A percentile compares a stretch with the other conserved stretches of the same genome.
Conservation (phyloP, 345 rosid species). For the Citrus cavaleriei region DNA sequence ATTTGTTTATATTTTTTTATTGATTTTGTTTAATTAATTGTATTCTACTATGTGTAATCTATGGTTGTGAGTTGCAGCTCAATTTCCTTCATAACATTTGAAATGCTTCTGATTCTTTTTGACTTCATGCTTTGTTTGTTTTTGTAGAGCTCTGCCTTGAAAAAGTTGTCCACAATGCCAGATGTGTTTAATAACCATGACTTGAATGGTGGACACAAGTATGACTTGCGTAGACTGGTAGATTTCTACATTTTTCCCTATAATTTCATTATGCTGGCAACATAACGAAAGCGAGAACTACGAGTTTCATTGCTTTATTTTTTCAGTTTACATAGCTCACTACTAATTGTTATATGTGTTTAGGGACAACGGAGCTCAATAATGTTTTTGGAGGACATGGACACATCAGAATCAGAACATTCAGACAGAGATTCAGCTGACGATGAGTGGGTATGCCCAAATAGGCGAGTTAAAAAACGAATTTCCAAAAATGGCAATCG, state of each 20-base stretch:
- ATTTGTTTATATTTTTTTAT: not conserved
- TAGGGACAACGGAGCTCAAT: conserved; percentile 53
- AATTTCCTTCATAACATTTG: not conserved
- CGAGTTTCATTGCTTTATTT: not conserved
- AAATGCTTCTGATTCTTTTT: not conserved
- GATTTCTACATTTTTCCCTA: not conserved
- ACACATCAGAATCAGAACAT: conserved; percentile 70
- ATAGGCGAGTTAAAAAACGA: conserved; percentile 32
- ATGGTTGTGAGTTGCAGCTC: not conserved
- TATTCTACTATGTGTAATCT: not conserved
- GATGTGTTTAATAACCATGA: conserved; percentile 20
- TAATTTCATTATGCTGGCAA: not conserved
- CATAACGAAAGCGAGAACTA: not conserved
- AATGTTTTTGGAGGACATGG: conserved; percentile 71
- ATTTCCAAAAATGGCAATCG: conserved; percentile 34
- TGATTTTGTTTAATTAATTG: not conserved
- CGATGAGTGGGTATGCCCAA: conserved; percentile 60
- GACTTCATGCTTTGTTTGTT: not conserved
- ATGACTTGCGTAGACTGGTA: conserved; percentile 59
- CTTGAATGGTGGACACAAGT: conserved; percentile 27
- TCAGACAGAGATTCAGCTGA: conserved; percentile 40
- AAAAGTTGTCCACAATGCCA: conserved; percentile 26
- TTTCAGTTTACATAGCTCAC: not conserved
- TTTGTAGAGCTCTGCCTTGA: conserved; percentile 38
- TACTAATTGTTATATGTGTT: conserved; percentile 4